Percentiles rank a stretch among this genome's conserved stretches.
These are phyloP conservation scores for Salvia sclarea DNA, from an alignment of 305 asterid genomes.

Conservation along the genomic window DNA sequence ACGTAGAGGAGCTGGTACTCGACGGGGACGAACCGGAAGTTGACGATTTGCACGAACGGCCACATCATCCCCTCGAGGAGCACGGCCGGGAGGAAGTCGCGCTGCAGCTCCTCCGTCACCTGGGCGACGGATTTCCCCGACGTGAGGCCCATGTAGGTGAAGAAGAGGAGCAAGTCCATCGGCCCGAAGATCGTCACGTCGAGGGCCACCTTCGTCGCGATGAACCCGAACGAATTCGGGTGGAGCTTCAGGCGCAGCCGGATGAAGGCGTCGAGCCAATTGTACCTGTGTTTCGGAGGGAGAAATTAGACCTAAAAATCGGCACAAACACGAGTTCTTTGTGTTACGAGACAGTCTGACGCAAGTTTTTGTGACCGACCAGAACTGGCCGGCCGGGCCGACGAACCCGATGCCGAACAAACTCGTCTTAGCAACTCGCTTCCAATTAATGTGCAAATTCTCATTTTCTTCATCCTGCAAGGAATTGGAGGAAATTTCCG, in stretches of 20 bases:
- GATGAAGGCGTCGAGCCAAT: constrained; percentile 68
- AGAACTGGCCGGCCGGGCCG: constrained; percentile 80
- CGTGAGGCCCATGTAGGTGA: constrained; percentile 82
- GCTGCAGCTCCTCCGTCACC: constrained; percentile 70
- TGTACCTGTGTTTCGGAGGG: constrained; percentile 52
- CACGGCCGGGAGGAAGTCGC: constrained; percentile 77
- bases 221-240: constrained; percentile 69
- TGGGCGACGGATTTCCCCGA: constrained; percentile 63
- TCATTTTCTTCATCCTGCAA: constrained; percentile 51
- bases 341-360: background rate
- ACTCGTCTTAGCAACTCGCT: constrained; percentile 65
- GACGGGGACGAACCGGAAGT: constrained; percentile 72
- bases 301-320: background rate
- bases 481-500: too few species aligned
- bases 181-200: constrained; percentile 86
- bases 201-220: constrained; percentile 72
- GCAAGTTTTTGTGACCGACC: constrained; percentile 35
- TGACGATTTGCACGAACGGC: constrained; percentile 79
- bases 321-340: too few species aligned
- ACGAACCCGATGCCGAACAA: constrained; percentile 73
- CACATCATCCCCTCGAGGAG: constrained; percentile 74
- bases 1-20: constrained; percentile 81
- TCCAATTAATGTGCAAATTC: constrained; percentile 55
- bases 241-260: constrained; percentile 50
- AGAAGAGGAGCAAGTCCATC: constrained; percentile 65